phyloP scores from a whole-genome alignment of 345 rosid species.

The Boechera retrofracta region DNA sequence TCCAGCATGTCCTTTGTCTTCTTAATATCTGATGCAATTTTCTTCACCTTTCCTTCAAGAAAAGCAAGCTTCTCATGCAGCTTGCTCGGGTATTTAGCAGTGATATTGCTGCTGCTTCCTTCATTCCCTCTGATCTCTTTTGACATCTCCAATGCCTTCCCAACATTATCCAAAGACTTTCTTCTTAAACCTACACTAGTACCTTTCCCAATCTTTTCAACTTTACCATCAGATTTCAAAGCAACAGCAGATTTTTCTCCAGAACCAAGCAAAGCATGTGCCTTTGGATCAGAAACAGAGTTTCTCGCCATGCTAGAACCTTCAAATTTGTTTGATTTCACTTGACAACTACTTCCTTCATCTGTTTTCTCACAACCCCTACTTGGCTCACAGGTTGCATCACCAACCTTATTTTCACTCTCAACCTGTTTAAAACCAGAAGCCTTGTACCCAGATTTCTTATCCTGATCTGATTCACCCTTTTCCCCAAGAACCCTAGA shows the following conservation, averaged over 20 bases:
- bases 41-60: conserved; percentile 93
- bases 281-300: conserved; percentile 41
- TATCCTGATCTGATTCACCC: conserved; percentile 36
- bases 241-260: conserved; percentile 38
- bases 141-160: conserved; percentile 48
- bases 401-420: conserved; percentile 27
- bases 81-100: conserved; percentile 62
- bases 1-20: conserved; percentile 94
- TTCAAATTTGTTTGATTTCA: conserved; percentile 36
- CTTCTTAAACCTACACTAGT: conserved; percentile 35
- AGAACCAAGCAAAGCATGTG: conserved; percentile 11
- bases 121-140: conserved; percentile 51
- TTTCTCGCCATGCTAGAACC: conserved; percentile 22
- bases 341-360: conserved; percentile 21
- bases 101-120: conserved; percentile 37
- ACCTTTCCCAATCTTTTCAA: conserved; percentile 41
- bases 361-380: conserved; percentile 4
- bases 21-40: conserved; percentile 89
- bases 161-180: conserved; percentile 40
- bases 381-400: background rate
- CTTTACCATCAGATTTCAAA: conserved; percentile 40
- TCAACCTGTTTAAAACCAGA: conserved; percentile 24
- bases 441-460: conserved; percentile 43
- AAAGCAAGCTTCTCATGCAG: conserved; percentile 96
- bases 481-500: conserved; percentile 54